phyloP scores from a whole-genome alignment of 1,284 basidiomycete genomes.

The Coniferiporia sulphurascens region DNA sequence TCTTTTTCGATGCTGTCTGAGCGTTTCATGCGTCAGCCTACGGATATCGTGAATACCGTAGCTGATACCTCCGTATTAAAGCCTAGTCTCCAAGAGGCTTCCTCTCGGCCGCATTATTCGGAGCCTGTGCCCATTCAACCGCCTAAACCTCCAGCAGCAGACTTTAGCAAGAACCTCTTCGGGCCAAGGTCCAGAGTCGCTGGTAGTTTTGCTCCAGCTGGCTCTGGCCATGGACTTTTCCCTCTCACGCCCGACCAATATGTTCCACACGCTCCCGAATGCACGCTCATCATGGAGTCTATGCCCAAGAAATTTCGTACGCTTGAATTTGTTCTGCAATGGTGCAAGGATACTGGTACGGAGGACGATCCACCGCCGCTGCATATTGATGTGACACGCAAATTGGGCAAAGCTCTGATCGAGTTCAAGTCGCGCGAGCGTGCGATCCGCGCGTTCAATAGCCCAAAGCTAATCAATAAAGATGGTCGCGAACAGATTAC shows the following conservation, averaged over 20 bases:
- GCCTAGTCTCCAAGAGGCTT: background rate
- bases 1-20: background rate
- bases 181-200: background rate
- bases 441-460: constrained; percentile 2
- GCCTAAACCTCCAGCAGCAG: background rate
- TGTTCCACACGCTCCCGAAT: background rate
- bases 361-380: constrained; percentile 3
- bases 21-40: background rate
- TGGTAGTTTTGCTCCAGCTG: background rate
- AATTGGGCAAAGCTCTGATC: constrained; percentile 2
- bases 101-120: background rate
- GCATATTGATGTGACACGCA: background rate
- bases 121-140: background rate
- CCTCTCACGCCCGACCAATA: background rate
- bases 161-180: background rate
- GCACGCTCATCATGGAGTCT: constrained; percentile 2
- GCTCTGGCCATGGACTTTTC: background rate
- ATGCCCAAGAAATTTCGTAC: constrained; percentile 6
- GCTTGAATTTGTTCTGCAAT: constrained; percentile 3
- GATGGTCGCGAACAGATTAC: constrained; percentile 8
- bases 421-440: constrained; percentile 1
- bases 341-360: constrained; percentile 5
- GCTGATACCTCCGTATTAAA: background rate
- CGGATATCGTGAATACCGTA: background rate
- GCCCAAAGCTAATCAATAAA: background rate